These are phyloP conservation scores for Asterophora lycoperdoides DNA, from an alignment of 768 basidiomycete species.

Conservation along the genomic window DNA sequence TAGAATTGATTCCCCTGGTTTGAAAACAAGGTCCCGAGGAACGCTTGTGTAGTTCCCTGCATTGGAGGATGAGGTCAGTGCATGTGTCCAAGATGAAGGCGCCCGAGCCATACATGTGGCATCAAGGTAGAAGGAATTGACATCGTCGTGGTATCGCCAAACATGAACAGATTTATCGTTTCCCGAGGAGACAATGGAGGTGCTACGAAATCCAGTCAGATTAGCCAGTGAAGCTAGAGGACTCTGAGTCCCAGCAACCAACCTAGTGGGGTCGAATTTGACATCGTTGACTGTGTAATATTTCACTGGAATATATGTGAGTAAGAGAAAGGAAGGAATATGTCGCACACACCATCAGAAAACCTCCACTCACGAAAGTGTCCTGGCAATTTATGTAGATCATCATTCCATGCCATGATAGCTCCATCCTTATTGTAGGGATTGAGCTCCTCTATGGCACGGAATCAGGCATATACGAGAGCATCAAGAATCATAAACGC, in stretches of 20 bases:
- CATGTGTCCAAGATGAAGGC: not conserved
- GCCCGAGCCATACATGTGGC: conserved; percentile 2
- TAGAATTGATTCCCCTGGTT: conserved; percentile 34
- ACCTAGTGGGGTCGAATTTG: conserved; percentile 50
- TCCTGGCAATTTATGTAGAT: conserved; percentile 17
- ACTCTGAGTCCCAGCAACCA: conserved; percentile 9
- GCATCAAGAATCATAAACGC: conserved; percentile 1
- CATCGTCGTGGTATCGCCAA: conserved; percentile 35
- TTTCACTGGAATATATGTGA: conserved; percentile 32
- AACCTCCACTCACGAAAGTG: conserved; percentile 15
- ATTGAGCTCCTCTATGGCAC: conserved; percentile 28
- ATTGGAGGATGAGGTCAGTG: not conserved
- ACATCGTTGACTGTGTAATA: conserved; percentile 55
- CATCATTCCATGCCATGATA: conserved; percentile 36
- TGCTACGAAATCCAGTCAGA: conserved; percentile 22
- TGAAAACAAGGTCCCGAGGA: conserved; percentile 44
- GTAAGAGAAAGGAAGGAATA: not conserved
- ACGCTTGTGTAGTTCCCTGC: conserved; percentile 22
- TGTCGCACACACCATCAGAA: not conserved
- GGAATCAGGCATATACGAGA: not conserved
- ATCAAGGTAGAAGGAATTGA: conserved; percentile 4
- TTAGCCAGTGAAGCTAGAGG: not conserved
- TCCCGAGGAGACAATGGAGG: conserved; percentile 44
- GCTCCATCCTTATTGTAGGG: conserved; percentile 47
- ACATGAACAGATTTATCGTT: conserved; percentile 38